Evolutionary conservation across 2,329 filamentous ascomycete species (phyloP).

Genomic region (Zelopaecilomyces penicillatus): DNA sequence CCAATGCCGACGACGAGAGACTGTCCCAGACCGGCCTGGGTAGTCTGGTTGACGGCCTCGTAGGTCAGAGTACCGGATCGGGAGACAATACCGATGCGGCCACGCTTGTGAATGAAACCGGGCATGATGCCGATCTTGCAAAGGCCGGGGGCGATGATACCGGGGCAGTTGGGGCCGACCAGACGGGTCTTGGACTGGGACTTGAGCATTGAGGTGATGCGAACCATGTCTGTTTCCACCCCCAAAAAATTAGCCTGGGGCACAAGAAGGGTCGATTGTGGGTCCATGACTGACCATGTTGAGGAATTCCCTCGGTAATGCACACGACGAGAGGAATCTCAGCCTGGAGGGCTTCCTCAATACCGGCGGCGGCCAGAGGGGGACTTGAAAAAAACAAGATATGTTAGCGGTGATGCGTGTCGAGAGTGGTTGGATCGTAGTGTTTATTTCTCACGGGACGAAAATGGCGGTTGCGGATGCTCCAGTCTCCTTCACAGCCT

Average conservation of each 20-base stretch:
- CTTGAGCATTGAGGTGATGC: slow-evolving; percentile 96
- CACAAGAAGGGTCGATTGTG: slow-evolving; percentile 3
- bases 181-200: slow-evolving; percentile 94
- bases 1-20: slow-evolving; percentile 97
- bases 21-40: slow-evolving; percentile 91
- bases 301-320: slow-evolving; percentile 96
- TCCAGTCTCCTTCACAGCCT: slow-evolving; percentile 83
- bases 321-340: slow-evolving; percentile 94
- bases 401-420: slow-evolving; percentile 9
- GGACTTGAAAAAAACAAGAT: slow-evolving; percentile 51
- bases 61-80: slow-evolving; percentile 97
- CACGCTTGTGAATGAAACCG: slow-evolving; percentile 99
- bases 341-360: slow-evolving; percentile 89
- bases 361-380: slow-evolving; percentile 84
- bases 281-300: slow-evolving; percentile 62
- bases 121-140: slow-evolving; percentile 99
- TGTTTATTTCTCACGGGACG: slow-evolving; percentile 61
- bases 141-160: slow-evolving; percentile 89
- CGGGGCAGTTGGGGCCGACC: slow-evolving; percentile 95
- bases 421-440: slow-evolving; percentile 4
- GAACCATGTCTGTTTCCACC: slow-evolving; percentile 76
- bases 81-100: slow-evolving; percentile 96
- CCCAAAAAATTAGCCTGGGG: slow-evolving; percentile 6
- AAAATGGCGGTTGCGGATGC: slow-evolving; percentile 92
- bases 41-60: slow-evolving; percentile 99